These are phyloP conservation scores for Mesostigma viride DNA, from an alignment of 139 green algal genomes.

Conservation along the genomic window DNA sequence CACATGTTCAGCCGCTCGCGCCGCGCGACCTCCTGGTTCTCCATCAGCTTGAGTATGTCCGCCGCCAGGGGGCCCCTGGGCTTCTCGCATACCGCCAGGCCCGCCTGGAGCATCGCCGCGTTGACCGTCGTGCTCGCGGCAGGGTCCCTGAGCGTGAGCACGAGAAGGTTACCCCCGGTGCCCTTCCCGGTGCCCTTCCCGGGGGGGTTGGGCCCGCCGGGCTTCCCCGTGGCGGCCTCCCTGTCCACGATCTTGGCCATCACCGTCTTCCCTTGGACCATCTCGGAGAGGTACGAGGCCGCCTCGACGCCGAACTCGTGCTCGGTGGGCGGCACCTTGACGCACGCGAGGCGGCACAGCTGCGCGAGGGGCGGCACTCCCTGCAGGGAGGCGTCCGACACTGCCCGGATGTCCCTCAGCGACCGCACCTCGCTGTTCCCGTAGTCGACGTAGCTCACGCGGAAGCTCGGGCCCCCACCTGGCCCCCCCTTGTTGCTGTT, in stretches of 20 bases:
- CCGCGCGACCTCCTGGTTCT: slow-evolving; percentile 51
- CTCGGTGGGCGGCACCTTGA: slow-evolving; percentile 44
- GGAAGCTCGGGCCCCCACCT: no score
- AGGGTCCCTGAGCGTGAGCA: slow-evolving; percentile 23
- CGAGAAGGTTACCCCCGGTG: slow-evolving; percentile 8
- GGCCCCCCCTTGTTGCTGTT: no score
- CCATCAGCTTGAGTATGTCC: slow-evolving; percentile 36
- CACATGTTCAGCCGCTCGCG: slow-evolving; percentile 59
- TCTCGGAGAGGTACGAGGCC: slow-evolving; percentile 21
- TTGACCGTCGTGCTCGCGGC: slow-evolving; percentile 13
- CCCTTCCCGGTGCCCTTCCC: no score
- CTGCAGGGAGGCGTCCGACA: slow-evolving; percentile 38
- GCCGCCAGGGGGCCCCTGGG: background rate
- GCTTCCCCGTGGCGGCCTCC: background rate
- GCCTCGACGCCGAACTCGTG: slow-evolving; percentile 53
- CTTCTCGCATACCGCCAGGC: slow-evolving; percentile 23
- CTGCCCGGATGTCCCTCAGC: background rate
- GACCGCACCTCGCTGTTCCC: slow-evolving; percentile 52
- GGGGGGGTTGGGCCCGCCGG: no score
- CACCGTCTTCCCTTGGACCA: slow-evolving; percentile 8
- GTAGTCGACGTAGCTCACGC: slow-evolving; percentile 80
- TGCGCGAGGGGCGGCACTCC: no score
- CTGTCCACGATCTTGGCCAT: slow-evolving; percentile 15
- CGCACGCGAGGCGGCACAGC: slow-evolving; percentile 41
- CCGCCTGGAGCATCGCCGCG: slow-evolving; percentile 20